These are phyloP conservation scores for Iris macrosiphon DNA, from an alignment of 106 monocot species.

Conservation along the genomic window DNA sequence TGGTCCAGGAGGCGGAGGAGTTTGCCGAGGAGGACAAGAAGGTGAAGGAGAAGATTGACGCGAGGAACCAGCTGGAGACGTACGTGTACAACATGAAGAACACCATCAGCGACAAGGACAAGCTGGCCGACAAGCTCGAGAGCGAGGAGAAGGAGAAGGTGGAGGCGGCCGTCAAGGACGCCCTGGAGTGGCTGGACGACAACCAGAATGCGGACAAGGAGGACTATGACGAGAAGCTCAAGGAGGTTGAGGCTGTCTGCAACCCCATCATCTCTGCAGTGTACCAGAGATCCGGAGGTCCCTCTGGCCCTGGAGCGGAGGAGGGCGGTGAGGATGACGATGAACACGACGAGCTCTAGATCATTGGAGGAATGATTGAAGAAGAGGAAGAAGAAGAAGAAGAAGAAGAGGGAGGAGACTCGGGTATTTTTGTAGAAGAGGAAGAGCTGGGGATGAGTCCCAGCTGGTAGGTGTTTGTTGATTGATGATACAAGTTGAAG, in stretches of 20 bases:
- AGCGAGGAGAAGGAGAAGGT: constrained; percentile 20
- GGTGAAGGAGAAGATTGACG: constrained; percentile 14
- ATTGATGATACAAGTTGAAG: too few species aligned
- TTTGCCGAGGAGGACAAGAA: constrained; percentile 23
- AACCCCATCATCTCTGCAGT: constrained; percentile 10
- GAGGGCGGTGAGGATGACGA: constrained; percentile 10
- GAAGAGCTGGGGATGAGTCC: too few species aligned
- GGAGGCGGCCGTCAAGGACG: constrained; percentile 12
- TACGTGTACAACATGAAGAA: constrained; percentile 24
- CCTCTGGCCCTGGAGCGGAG: not conserved
- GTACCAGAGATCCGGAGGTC: constrained; percentile 11
- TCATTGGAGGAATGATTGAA: too few species aligned
- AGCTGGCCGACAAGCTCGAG: constrained; percentile 20
- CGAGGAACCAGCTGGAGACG: constrained; percentile 18
- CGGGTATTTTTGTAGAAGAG: too few species aligned
- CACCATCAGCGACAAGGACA: constrained; percentile 21
- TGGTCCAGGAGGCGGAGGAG: constrained; percentile 13
- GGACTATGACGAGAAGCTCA: constrained; percentile 19
- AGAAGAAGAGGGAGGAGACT: too few species aligned
- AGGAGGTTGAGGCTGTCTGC: constrained; percentile 18
- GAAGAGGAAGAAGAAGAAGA: too few species aligned
- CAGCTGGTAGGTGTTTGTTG: too few species aligned
- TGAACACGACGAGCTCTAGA: constrained; percentile 14
- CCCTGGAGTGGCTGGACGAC: constrained; percentile 17
- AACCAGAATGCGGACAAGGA: constrained; percentile 20